Conservation (phyloP, 2,329 filamentous ascomycete genomes). For the Colletotrichum agaves region DNA sequence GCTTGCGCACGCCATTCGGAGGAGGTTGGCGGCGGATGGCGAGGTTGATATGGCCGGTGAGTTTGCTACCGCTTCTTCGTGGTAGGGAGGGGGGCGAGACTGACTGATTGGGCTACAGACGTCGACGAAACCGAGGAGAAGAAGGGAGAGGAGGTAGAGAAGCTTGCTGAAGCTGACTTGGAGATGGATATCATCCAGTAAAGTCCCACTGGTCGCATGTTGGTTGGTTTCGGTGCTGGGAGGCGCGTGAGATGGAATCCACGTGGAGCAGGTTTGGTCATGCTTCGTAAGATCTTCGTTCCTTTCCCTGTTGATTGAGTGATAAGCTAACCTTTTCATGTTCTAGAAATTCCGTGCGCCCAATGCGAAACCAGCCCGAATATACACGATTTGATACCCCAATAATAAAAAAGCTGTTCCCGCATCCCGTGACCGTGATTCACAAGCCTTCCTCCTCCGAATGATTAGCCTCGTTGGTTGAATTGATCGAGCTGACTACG, state of each 20-base stretch:
- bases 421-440: background rate
- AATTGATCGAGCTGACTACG: too few relatives aligned
- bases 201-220: background rate
- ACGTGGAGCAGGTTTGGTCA: conserved; percentile 18
- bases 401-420: background rate
- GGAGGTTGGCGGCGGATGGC: conserved; percentile 62
- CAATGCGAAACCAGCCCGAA: conserved; percentile 2
- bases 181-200: conserved; percentile 30
- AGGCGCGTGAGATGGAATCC: background rate
- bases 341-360: conserved; percentile 7
- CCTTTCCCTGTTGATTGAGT: background rate
- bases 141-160: background rate
- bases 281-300: conserved; percentile 24
- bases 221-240: background rate
- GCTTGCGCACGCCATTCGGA: conserved; percentile 61
- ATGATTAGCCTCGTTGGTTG: too few relatives aligned
- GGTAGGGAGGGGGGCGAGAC: background rate
- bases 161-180: conserved; percentile 4
- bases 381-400: conserved; percentile 35
- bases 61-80: background rate
- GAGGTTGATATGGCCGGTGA: conserved; percentile 61
- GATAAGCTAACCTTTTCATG: background rate
- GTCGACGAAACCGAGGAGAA: background rate
- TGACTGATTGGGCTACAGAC: background rate
- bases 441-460: background rate